Percentiles rank a stretch among this genome's conserved stretches.
phyloP scores from a whole-genome alignment of 2,329 filamentous ascomycete genomes.

The Beauveria sp. region DNA sequence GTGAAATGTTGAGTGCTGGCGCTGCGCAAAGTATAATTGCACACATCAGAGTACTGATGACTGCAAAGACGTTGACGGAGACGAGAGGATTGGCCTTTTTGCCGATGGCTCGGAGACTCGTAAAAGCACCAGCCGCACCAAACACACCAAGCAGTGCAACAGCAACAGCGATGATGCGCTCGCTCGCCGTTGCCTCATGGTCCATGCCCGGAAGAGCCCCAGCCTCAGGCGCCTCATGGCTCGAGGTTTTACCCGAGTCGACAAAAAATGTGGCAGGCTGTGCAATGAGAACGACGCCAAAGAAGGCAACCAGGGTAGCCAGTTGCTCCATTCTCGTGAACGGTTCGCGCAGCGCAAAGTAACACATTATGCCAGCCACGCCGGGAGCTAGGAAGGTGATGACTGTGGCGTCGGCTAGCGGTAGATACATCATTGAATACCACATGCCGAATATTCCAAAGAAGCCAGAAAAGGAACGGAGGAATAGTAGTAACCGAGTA shows the following conservation, averaged over 20 bases:
- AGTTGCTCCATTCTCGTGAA: constrained; percentile 73
- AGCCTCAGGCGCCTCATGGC: constrained; percentile 10
- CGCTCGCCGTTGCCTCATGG: constrained; percentile 44
- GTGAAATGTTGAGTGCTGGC: constrained; percentile 35
- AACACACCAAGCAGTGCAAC: constrained; percentile 70
- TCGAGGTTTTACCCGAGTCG: constrained; percentile 1
- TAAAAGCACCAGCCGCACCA: constrained; percentile 67
- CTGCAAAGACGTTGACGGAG: constrained; percentile 76
- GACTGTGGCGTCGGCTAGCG: constrained; percentile 79
- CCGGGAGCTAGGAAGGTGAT: constrained; percentile 81
- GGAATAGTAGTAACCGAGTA: constrained; percentile 59
- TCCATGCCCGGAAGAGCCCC: constrained; percentile 22
- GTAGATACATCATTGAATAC: constrained; percentile 62
- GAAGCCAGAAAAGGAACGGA: constrained; percentile 62
- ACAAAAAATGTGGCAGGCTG: constrained; percentile 54
- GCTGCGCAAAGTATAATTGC: constrained; percentile 48
- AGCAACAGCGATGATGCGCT: constrained; percentile 62
- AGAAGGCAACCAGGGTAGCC: constrained; percentile 64
- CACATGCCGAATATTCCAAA: constrained; percentile 76
- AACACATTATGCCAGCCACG: constrained; percentile 73
- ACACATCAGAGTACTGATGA: constrained; percentile 62
- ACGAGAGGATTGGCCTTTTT: constrained; percentile 74
- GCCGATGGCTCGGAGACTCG: constrained; percentile 71
- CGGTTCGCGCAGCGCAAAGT: constrained; percentile 63
- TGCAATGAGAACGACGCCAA: constrained; percentile 78